A percentile compares a stretch with the other conserved stretches of the same genome.
Conservation (phyloP, 2,329 filamentous ascomycete genomes). For the Periconia sp. region DNA sequence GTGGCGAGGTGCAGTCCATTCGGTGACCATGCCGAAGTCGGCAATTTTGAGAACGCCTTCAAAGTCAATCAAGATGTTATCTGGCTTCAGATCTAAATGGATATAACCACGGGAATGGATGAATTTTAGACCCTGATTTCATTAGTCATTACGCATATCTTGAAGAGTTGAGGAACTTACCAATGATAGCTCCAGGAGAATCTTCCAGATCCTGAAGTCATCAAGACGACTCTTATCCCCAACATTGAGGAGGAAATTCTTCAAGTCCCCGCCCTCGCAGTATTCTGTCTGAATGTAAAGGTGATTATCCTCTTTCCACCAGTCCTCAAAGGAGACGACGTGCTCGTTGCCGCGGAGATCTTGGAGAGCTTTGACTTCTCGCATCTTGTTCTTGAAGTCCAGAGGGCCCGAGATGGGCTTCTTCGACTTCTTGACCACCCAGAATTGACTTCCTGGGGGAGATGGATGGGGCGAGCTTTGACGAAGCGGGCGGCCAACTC, state of each 20-base stretch:
- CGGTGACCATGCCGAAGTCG: constrained; percentile 82
- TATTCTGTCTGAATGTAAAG: constrained; percentile 98
- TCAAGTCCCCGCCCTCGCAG: constrained; percentile 91
- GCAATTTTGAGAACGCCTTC: constrained; percentile 84
- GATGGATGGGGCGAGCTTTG: constrained; percentile 36
- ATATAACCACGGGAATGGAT: constrained; percentile 89
- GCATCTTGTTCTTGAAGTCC: constrained; percentile 82
- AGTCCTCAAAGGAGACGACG: constrained; percentile 80
- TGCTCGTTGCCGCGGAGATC: constrained; percentile 82
- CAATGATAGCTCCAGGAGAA: constrained; percentile 82
- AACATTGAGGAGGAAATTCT: constrained; percentile 81
- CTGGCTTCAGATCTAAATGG: constrained; percentile 84
- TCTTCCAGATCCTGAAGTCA: constrained; percentile 99
- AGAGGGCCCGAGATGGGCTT: constrained; percentile 77
- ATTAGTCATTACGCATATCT: constrained; percentile 24
- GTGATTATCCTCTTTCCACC: constrained; percentile 84
- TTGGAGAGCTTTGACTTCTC: constrained; percentile 81
- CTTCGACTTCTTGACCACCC: constrained; percentile 92
- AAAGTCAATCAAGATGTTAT: constrained; percentile 82
- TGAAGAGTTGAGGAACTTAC: constrained; percentile 59
- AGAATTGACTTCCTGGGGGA: constrained; percentile 59
- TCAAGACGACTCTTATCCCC: constrained; percentile 87
- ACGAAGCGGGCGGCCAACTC: constrained; percentile 64
- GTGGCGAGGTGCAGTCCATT: constrained; percentile 75
- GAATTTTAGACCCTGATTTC: constrained; percentile 78